Conservation (phyloP, 345 rosid genomes). For the Citrus sp. region DNA sequence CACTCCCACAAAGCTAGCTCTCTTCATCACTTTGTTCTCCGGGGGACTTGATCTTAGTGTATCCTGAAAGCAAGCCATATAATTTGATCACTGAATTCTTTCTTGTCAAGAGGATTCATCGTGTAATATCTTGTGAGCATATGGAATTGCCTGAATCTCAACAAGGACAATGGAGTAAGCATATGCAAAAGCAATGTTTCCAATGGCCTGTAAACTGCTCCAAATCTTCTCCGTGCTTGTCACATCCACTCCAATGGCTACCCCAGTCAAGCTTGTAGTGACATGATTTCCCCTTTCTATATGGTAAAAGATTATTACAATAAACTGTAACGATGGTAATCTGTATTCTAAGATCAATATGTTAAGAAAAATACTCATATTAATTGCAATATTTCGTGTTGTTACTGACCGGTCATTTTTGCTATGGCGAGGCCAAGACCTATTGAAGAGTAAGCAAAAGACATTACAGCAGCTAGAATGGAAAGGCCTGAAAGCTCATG, state of each 20-base stretch:
- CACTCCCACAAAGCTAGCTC: conserved; percentile 50
- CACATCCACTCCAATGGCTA: conserved; percentile 57
- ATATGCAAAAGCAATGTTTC: conserved; percentile 84
- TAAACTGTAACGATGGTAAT: background rate
- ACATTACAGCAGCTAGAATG: conserved; percentile 75
- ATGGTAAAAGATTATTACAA: background rate
- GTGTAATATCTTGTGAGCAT: background rate
- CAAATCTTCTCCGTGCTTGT: conserved; percentile 69
- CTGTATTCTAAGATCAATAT: background rate
- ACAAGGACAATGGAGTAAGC: conserved; percentile 65
- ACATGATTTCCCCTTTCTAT: conserved; percentile 32
- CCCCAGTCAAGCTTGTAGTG: conserved; percentile 54
- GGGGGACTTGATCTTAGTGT: conserved; percentile 55
- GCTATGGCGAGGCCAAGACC: conserved; percentile 78
- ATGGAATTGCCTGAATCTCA: conserved; percentile 71
- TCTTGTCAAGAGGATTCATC: background rate
- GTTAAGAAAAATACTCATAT: background rate
- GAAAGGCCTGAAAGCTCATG: conserved; percentile 86
- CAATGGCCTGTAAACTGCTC: conserved; percentile 67
- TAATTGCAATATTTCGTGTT: background rate
- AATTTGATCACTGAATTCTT: background rate
- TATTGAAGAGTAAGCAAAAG: conserved; percentile 68
- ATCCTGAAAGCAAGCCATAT: conserved; percentile 32
- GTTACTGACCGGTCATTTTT: conserved; percentile 31
- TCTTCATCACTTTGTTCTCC: conserved; percentile 64